Conservation (phyloP, 495 filamentous ascomycete species). For the Penicillium turbatum region DNA sequence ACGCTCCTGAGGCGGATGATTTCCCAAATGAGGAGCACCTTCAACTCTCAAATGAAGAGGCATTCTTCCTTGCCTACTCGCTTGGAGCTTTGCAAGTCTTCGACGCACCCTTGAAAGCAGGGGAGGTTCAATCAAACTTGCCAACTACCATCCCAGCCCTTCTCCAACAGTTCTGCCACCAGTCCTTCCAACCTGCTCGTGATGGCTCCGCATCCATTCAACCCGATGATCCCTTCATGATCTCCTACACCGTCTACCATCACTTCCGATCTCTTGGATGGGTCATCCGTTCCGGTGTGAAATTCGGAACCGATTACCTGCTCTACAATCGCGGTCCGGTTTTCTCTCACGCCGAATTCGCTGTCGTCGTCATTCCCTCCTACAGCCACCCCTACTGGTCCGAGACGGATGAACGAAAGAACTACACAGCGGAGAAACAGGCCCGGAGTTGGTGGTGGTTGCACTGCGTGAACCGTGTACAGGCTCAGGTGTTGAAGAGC, state of each 20-base stretch:
- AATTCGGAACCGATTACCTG: conserved; percentile 91
- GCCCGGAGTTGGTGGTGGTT: conserved; percentile 82
- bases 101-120: conserved; percentile 28
- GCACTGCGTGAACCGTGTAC: conserved; percentile 87
- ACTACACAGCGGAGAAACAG: conserved; percentile 44
- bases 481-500: conserved; percentile 82
- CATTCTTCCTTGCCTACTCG: conserved; percentile 83
- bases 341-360: conserved; percentile 92
- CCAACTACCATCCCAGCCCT: conserved; percentile 42
- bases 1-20: conserved; percentile 28
- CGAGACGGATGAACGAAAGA: conserved; percentile 44
- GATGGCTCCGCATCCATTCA: conserved; percentile 31
- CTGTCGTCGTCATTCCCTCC: conserved; percentile 74
- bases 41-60: conserved; percentile 84
- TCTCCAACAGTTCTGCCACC: conserved; percentile 58
- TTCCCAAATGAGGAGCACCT: conserved; percentile 82
- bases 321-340: conserved; percentile 94
- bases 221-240: conserved; percentile 77
- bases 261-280: conserved; percentile 96
- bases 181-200: conserved; percentile 65
- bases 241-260: conserved; percentile 87
- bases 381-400: conserved; percentile 75
- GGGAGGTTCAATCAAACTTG: conserved; percentile 34
- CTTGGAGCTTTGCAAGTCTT: conserved; percentile 71
- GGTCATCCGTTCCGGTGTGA: conserved; percentile 90